phyloP scores from a whole-genome alignment of 164 flowering plant species.

The Nymphaea thermarum region DNA sequence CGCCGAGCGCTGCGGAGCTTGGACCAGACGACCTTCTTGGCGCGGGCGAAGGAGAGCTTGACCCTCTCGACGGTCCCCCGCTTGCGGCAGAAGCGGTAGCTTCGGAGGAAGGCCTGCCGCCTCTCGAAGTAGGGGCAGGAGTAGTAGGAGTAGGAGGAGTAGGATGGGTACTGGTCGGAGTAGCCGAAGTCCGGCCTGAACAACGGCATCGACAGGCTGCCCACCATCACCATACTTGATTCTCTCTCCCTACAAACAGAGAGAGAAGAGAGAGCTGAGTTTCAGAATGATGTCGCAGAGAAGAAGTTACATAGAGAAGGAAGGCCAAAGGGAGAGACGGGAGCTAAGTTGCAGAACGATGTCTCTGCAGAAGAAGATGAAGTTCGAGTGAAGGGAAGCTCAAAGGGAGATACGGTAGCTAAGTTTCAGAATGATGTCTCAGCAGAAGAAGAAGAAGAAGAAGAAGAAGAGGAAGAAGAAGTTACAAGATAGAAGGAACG shows the following conservation, averaged over 20 bases:
- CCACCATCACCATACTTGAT: neutral
- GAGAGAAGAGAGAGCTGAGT: neutral
- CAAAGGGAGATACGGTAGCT: too few relatives aligned
- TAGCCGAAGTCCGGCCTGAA: conserved; percentile 5
- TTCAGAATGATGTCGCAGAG: too few relatives aligned
- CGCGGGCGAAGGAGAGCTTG: conserved; percentile 24
- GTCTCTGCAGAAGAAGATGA: too few relatives aligned
- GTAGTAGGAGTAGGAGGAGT: neutral
- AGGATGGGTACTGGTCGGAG: conserved; percentile 1
- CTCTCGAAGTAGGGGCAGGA: conserved; percentile 27
- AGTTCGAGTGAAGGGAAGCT: too few relatives aligned
- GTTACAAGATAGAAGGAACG: too few relatives aligned
- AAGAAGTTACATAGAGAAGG: too few relatives aligned
- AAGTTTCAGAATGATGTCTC: too few relatives aligned
- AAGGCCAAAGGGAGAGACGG: too few relatives aligned
- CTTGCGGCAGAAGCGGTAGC: conserved; percentile 60
- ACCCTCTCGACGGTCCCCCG: conserved; percentile 32
- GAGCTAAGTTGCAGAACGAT: too few relatives aligned
- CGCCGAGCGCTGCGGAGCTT: conserved; percentile 28
- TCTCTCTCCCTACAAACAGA: neutral
- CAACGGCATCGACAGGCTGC: neutral
- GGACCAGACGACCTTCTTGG: conserved; percentile 29
- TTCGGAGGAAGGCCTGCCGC: conserved; percentile 55
- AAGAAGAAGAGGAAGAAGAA: too few relatives aligned
- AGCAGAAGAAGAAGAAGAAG: too few relatives aligned